A percentile compares a stretch with the other conserved stretches of the same genome.
Evolutionary conservation across 2,329 filamentous ascomycete species (phyloP).

Genomic region (Daldinia sp.): DNA sequence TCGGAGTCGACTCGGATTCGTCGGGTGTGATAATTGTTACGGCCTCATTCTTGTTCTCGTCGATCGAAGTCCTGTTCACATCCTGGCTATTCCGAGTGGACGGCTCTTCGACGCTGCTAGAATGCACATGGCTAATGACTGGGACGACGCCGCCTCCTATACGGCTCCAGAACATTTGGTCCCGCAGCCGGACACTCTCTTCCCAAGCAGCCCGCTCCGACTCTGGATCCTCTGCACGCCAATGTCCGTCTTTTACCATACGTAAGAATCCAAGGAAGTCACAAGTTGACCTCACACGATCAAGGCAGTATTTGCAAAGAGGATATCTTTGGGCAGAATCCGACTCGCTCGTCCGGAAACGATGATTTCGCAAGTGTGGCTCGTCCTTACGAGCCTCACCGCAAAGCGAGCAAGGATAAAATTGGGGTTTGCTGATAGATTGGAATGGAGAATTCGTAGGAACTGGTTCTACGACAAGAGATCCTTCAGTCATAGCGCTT

Average conservation of each 20-base stretch:
- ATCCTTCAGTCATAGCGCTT: slow-evolving; percentile 84
- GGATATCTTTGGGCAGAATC: slow-evolving; percentile 91
- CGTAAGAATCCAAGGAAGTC: slow-evolving; percentile 93
- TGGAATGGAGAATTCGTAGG: slow-evolving; percentile 68
- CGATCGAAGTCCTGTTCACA: slow-evolving; percentile 25
- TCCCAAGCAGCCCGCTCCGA: slow-evolving; percentile 93
- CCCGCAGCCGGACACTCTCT: slow-evolving; percentile 87
- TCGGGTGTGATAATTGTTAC: slow-evolving; percentile 25
- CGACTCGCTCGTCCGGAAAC: slow-evolving; percentile 88
- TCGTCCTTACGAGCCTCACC: slow-evolving; percentile 82
- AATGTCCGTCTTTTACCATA: slow-evolving; percentile 92
- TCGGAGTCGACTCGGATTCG: slow-evolving; percentile 29
- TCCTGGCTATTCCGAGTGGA: slow-evolving; percentile 55
- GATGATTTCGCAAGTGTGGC: slow-evolving; percentile 80
- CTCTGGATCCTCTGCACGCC: slow-evolving; percentile 84
- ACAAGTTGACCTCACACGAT: slow-evolving; percentile 85
- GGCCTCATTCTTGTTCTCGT: slow-evolving; percentile 21
- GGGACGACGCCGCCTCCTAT: slow-evolving; percentile 93
- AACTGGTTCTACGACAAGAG: slow-evolving; percentile 89
- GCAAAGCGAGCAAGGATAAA: slow-evolving; percentile 84
- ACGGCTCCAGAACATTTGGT: slow-evolving; percentile 97
- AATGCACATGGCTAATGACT: slow-evolving; percentile 52
- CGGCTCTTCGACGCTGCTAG: slow-evolving; percentile 48
- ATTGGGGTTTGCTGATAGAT: slow-evolving; percentile 64
- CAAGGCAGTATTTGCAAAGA: slow-evolving; percentile 88